phyloP scores from a whole-genome alignment of 306 rosid genomes.

The Canavalia ensiformis region DNA sequence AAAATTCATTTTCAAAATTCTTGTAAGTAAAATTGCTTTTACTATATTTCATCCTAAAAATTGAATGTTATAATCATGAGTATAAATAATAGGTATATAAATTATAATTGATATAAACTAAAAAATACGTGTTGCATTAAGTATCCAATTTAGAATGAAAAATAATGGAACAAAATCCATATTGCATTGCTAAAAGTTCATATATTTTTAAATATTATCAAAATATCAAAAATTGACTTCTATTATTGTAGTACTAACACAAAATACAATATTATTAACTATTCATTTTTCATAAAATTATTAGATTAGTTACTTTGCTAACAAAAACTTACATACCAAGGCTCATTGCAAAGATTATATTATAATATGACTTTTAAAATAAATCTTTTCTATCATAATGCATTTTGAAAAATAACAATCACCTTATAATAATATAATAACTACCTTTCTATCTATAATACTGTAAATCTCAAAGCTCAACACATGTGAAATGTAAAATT shows the following conservation, averaged over 20 bases:
- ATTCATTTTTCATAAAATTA: background rate
- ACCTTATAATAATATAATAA: constrained; percentile 31
- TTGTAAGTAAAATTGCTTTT: constrained; percentile 89
- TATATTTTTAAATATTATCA: constrained; percentile 34
- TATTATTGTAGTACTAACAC: constrained; percentile 11
- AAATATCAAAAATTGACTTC: constrained; percentile 6
- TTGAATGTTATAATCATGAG: constrained; percentile 40
- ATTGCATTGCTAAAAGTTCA: constrained; percentile 1
- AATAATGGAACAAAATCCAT: constrained; percentile 13
- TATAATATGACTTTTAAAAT: constrained; percentile 96
- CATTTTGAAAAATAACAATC: constrained; percentile 75
- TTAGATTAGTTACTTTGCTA: constrained; percentile 9
- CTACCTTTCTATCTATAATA: constrained; percentile 24
- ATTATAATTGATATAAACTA: constrained; percentile 8
- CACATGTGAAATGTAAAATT: background rate
- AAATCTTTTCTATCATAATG: constrained; percentile 88
- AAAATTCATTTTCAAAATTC: constrained; percentile 85
- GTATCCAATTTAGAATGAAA: constrained; percentile 16
- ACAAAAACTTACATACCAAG: constrained; percentile 69
- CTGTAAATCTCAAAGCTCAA: constrained; percentile 18
- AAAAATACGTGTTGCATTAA: constrained; percentile 29
- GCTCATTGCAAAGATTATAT: constrained; percentile 99
- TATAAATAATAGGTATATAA: constrained; percentile 29
- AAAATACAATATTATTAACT: background rate
- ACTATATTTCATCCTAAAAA: constrained; percentile 85